Evolutionary conservation across 306 rosid species (phyloP), one percentile per base, ranked within the genome.

Genomic region (Acacia melanoxylon): DNA sequence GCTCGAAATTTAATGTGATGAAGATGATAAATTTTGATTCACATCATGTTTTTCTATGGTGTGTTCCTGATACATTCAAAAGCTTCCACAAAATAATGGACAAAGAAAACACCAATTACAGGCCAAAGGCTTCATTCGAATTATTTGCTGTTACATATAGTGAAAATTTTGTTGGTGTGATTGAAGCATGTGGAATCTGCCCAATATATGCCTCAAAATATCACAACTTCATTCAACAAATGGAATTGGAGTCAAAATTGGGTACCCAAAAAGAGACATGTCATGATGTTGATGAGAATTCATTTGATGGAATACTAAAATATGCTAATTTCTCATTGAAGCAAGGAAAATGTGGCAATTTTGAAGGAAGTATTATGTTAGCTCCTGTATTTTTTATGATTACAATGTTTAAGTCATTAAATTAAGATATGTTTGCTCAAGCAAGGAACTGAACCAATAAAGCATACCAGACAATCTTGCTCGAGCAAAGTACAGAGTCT

Each of bases 21-120:
- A 11, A 45, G 17, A 6, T 4, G n/a, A 1, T 2, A 59, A 6
- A 70, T 10, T 12, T 22, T 2, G 27, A 71, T 12, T 44, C 22
- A 9, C 56, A 71, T 25, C 19, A 71, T 71, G 75, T 71, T 22
- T 45, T 71, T 44, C 75, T 71, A 14, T 71, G 75, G 75, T 10
- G 22, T 40, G 16, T 17, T 19, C 19, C 31, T n/a, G 6, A 58
- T 11, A 16, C 11, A 54, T 19, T 19, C 62, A 14, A 13, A 49
- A 13, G 3, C 54, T 12, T 14, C 19, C 6, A 13, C 16, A 13
- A n/a, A n/a, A 0, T 4, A n/a, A 3, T n/a, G 13, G 29, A 58
- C 8, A 27, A n/a, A n/a, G 29, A 2, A 58, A 6, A 58, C 29
- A n/a, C 29, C 65, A n/a, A n/a, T 58, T 20, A 22, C 29, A 58